Conservation (phyloP, 805 yeast species). For the Yarrowia deformans region DNA sequence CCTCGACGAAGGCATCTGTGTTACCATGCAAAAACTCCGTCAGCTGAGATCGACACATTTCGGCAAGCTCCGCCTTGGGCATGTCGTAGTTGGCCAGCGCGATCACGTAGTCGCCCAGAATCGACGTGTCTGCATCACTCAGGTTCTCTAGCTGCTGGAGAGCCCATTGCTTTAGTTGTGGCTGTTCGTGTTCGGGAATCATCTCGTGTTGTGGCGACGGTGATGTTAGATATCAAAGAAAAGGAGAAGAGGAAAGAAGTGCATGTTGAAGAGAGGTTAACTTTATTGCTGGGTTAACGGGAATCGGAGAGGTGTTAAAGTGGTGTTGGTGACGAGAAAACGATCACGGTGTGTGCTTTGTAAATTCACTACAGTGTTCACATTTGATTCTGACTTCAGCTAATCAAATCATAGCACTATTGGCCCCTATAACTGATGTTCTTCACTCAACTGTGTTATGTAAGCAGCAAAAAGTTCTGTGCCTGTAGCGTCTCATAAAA, state of each 20-base stretch:
- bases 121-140: conserved; percentile 55
- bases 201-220: conserved; percentile 25
- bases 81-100: conserved; percentile 54
- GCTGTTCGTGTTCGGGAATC: conserved; percentile 42
- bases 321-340: too few relatives aligned
- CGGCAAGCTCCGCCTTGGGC: conserved; percentile 50
- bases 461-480: too few relatives aligned
- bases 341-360: too few relatives aligned
- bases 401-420: too few relatives aligned
- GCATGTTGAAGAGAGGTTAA: conserved; percentile 18
- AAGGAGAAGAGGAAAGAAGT: conserved; percentile 23
- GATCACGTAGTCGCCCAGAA: conserved; percentile 56
- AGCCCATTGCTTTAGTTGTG: conserved; percentile 45
- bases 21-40: conserved; percentile 53
- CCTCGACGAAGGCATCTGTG: conserved; percentile 49
- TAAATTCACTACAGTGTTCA: too few relatives aligned
- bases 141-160: conserved; percentile 40
- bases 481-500: too few relatives aligned
- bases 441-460: too few relatives aligned
- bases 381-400: too few relatives aligned
- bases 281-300: background rate
- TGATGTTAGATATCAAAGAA: background rate
- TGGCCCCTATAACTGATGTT: too few relatives aligned
- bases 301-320: too few relatives aligned
- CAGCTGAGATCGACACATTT: conserved; percentile 51